Evolutionary conservation across 176 grass and related monocot genomes (phyloP).

Genomic region (Bothriochloa decipiens): DNA sequence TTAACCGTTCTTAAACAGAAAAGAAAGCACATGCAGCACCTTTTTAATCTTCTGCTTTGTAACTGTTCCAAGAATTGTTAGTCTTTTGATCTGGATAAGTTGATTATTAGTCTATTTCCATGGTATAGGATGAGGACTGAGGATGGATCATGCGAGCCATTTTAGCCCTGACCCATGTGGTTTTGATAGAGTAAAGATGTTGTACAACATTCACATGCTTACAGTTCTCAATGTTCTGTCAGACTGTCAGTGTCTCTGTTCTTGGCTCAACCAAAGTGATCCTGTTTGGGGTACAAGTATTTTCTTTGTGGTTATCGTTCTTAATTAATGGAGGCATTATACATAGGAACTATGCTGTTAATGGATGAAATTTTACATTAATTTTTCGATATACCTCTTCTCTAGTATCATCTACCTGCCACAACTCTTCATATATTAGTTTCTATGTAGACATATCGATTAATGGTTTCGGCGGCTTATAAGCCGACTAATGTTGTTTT

Average conservation of each 20-base stretch:
- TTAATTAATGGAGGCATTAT: neutral
- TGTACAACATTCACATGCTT: neutral
- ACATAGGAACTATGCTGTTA: neutral
- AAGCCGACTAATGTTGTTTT: too few species aligned
- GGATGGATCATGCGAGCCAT: neutral
- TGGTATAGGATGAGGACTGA: neutral
- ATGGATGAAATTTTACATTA: too few species aligned
- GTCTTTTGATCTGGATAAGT: neutral
- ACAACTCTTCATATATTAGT: neutral
- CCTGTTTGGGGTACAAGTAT: neutral
- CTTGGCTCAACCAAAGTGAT: neutral
- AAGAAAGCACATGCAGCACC: neutral
- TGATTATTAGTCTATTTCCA: neutral
- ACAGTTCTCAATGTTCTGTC: neutral
- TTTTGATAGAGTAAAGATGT: neutral
- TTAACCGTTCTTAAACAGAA: neutral
- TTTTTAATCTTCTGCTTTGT: slow-evolving; percentile 4
- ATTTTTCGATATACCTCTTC: neutral
- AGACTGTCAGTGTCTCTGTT: neutral
- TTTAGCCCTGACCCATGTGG: neutral
- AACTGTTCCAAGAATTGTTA: neutral
- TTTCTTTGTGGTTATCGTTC: neutral
- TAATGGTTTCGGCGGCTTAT: too few species aligned
- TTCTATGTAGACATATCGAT: too few species aligned
- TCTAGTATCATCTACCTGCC: neutral